Evolutionary conservation across 192 early-diverging fungal genomes (phyloP), one percentile per base, ranked within the genome.

Genomic region (Backusella morwellensis): DNA sequence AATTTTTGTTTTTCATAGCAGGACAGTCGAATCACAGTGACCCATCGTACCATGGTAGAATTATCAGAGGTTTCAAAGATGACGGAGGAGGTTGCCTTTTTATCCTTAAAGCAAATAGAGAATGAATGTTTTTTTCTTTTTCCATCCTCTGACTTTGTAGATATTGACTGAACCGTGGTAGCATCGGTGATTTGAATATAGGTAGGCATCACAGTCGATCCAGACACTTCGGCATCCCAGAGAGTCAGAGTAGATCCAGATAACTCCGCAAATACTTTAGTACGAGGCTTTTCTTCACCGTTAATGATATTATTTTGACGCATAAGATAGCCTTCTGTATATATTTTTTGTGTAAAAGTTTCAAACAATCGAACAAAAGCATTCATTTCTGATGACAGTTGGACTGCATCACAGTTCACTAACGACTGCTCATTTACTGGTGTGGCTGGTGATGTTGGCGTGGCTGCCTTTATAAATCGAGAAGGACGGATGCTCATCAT

Each of bases 1-100:
- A 95, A 84, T 77, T 91, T 89, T 32, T 88, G 84, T 11, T 88
- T 86, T 79, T 95, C 94, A 72, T 90, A 95, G 73, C 90, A 90
- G 32, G 91, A 88, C 15, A 95, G 86, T 8, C 93, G 89, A 74
- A 94, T 86, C 1, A 90, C 90, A 63, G 85, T 85, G 19, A 95
- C 86, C 93, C 94, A 95, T 82, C 47, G 32, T 6, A 66, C 12
- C 59, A 82, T 68, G 1, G 79, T 69, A 32, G 32, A 19, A 23
- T 63, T 56, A 67, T 76, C 79, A 12, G 66, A 76, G 32, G 70
- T 67, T 23, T 70, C 74, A 73, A 76, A 76, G 2, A 32, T 9
- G 5, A 70, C 36, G 17, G 68, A 44, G 11, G n/a, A 32, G 4
- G 40, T 50, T 50, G 47, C 14, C 17, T 71, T 71, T 35, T 71